Conservation (phyloP, 495 filamentous ascomycete species). For the Xylaria grammica region DNA sequence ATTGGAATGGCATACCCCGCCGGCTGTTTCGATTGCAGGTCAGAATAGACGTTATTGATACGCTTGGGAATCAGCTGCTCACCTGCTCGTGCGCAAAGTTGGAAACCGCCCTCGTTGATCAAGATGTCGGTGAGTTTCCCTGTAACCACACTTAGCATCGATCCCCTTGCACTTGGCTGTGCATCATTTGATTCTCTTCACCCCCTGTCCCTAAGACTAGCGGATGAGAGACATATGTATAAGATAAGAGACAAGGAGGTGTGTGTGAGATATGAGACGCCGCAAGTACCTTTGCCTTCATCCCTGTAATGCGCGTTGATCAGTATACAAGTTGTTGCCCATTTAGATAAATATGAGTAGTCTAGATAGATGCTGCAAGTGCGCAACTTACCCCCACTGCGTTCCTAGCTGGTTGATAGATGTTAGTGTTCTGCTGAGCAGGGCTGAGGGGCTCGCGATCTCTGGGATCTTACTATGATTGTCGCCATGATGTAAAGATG, state of each 20-base stretch:
- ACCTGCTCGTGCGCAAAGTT: constrained; percentile 6
- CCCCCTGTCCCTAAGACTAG: background rate
- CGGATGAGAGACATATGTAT: too few relatives aligned
- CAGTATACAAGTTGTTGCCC: background rate
- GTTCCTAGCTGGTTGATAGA: constrained; percentile 3
- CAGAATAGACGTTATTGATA: background rate
- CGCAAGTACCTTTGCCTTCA: constrained; percentile 3
- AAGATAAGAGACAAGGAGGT: background rate
- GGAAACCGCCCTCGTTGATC: constrained; percentile 9
- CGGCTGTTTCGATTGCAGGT: background rate
- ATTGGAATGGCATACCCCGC: background rate
- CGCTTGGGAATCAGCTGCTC: background rate
- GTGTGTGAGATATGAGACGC: background rate
- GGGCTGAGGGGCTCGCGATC: background rate
- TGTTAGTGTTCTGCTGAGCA: background rate
- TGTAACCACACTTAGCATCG: background rate
- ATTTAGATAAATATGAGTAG: too few relatives aligned
- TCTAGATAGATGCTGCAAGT: background rate
- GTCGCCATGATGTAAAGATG: background rate
- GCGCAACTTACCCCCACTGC: constrained; percentile 12
- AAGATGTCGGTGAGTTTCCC: constrained; percentile 7
- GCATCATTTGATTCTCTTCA: background rate
- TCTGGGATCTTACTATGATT: background rate
- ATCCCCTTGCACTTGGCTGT: background rate
- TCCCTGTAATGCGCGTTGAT: background rate